Evolutionary conservation across 2,329 filamentous ascomycete genomes (phyloP).

Genomic region (Microsporum audouinii): DNA sequence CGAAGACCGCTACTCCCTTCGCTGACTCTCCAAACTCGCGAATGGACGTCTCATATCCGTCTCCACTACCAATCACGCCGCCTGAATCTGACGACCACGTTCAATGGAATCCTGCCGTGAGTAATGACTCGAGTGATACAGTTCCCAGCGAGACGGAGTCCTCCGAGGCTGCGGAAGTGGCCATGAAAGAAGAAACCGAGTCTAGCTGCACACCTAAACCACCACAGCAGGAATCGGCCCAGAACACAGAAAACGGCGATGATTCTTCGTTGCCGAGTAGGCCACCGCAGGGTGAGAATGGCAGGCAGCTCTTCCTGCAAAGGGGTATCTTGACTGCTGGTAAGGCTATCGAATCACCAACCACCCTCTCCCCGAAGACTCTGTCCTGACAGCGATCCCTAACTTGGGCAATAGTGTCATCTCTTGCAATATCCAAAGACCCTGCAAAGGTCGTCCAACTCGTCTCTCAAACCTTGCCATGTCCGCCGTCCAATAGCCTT

Average conservation of each 20-base stretch:
- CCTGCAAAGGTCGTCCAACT: constrained; percentile 39
- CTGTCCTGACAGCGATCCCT: not conserved
- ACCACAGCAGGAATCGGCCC: not conserved
- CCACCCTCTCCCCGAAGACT: not conserved
- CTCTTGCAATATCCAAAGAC: constrained; percentile 27
- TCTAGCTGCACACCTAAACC: constrained; percentile 4
- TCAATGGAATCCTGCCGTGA: constrained; percentile 27
- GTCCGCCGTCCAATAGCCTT: constrained; percentile 32
- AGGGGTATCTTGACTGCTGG: constrained; percentile 28
- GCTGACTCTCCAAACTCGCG: constrained; percentile 6
- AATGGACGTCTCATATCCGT: constrained; percentile 22
- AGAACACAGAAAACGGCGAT: not conserved
- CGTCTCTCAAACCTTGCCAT: constrained; percentile 50
- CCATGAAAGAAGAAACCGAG: not conserved
- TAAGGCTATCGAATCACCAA: constrained; percentile 17
- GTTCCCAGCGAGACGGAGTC: not conserved
- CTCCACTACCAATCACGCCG: constrained; percentile 31
- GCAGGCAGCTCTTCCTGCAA: constrained; percentile 27
- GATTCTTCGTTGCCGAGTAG: not conserved
- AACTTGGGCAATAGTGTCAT: constrained; percentile 24
- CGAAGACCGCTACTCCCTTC: not conserved
- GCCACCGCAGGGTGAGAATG: constrained; percentile 26
- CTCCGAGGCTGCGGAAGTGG: not conserved
- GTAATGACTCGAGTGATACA: constrained; percentile 17
- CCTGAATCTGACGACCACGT: constrained; percentile 32